Evolutionary conservation across 148 eudicot species (phyloP), one percentile per base, ranked within the genome.

Genomic region (Suaeda aralocaspica): DNA sequence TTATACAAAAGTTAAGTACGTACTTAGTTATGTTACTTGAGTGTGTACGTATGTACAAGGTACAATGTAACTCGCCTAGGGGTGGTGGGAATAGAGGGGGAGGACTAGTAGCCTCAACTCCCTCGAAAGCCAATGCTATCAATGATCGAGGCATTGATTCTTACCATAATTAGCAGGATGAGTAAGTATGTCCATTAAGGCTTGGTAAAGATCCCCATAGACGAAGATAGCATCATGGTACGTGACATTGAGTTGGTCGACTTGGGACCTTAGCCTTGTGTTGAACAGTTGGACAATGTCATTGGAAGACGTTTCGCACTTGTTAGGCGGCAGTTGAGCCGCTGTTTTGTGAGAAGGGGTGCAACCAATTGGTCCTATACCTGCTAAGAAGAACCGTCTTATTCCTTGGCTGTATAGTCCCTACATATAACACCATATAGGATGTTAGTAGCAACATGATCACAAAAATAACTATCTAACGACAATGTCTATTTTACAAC

Each of bases 291-390:
- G 76, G 26, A 79, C 84, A 57, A 82, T 64, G 14, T 81, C 83
- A 67, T 92, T 89, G 9, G 81, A 82, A 16, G 26, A 39, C 14
- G 72, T 52, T 25, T 77, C 81, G 56, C 96, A 92, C 69, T 81
- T 72, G 0, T 85, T 84, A 0, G 73, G 62, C 7, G 86, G 85
- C 30, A 51, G 26, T 55, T 69, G 56, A 16, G 70, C 74, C 19
- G 44, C 72, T 9, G 81, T 64, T 51, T 79, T 75, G 34, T 87
- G 95, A 62, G 84, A 84, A 0, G 97, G 95, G 45, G 85, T 78
- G 76, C 97, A 92, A 12, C 95, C 95, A 14, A 92, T 81, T 0
- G 90, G 90, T 18, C 88, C 89, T 5, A 92, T 60, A 14, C 91
- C 96, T 8, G 77, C 92, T 4, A 89, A 24, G 49, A 82, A 68